These are phyloP conservation scores for Spiraea crenata DNA, from an alignment of 331 rosid genomes.

Conservation along the genomic window DNA sequence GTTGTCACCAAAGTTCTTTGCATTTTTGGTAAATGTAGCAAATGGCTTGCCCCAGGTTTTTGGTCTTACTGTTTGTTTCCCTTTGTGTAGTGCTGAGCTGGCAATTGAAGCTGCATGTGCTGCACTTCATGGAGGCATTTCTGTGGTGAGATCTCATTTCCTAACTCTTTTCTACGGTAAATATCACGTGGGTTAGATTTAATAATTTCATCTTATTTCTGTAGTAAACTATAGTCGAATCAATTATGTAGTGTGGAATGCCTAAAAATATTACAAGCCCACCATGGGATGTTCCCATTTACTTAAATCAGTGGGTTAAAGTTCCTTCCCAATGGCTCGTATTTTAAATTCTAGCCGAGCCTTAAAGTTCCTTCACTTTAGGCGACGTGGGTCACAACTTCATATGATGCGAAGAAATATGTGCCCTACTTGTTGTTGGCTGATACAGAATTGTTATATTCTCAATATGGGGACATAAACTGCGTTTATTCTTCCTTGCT, in stretches of 20 bases:
- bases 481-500: background rate
- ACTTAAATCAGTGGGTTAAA: slow-evolving; percentile 11
- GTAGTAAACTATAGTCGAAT: background rate
- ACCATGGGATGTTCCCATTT: background rate
- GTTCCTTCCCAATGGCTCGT: slow-evolving; percentile 1
- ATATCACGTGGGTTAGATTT: background rate
- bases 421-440: background rate
- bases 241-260: slow-evolving; percentile 9
- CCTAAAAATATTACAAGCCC: slow-evolving; percentile 12
- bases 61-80: slow-evolving; percentile 2
- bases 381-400: background rate
- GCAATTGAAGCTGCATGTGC: slow-evolving; percentile 80
- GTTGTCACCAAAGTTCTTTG: background rate
- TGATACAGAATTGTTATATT: background rate
- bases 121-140: slow-evolving; percentile 78
- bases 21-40: background rate
- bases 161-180: background rate
- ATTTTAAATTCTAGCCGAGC: background rate
- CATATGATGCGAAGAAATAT: background rate
- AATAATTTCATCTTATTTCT: no score
- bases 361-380: background rate
- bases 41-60: background rate
- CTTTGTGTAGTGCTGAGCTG: slow-evolving; percentile 60
- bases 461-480: background rate
- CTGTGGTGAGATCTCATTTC: slow-evolving; percentile 60